Conservation (phyloP, 2,329 filamentous ascomycete species). For the Monascus ruber region DNA sequence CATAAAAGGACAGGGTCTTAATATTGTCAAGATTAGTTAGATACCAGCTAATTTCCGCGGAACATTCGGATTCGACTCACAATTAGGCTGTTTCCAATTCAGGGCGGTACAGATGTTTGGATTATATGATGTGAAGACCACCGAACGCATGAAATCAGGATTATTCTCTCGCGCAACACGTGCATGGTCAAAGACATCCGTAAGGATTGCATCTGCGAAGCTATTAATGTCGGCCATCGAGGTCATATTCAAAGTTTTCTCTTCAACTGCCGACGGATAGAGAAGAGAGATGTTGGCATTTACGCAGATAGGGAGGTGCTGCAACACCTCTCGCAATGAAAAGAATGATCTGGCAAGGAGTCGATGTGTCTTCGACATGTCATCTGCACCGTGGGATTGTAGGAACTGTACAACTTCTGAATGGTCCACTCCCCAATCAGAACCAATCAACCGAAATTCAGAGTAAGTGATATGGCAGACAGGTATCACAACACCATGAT, state of each 20-base stretch:
- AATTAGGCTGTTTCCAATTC: slow-evolving; percentile 99
- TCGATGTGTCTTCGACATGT: slow-evolving; percentile 56
- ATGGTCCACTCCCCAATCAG: slow-evolving; percentile 24
- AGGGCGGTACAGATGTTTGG: slow-evolving; percentile 79
- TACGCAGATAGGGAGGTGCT: slow-evolving; percentile 63
- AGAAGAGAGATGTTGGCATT: slow-evolving; percentile 87
- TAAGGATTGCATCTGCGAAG: slow-evolving; percentile 73
- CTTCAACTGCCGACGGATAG: slow-evolving; percentile 68
- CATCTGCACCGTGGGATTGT: slow-evolving; percentile 19
- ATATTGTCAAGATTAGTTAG: neutral
- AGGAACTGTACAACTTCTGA: slow-evolving; percentile 19
- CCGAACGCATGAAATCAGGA: slow-evolving; percentile 65
- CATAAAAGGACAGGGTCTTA: slow-evolving; percentile 81
- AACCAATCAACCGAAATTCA: slow-evolving; percentile 36
- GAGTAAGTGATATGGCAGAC: slow-evolving; percentile 65
- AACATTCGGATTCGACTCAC: slow-evolving; percentile 32
- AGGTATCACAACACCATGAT: slow-evolving; percentile 68
- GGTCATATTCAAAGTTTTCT: slow-evolving; percentile 56
- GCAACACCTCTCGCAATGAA: slow-evolving; percentile 66
- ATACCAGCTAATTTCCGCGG: neutral
- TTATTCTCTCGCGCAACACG: slow-evolving; percentile 53
- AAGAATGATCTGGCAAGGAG: slow-evolving; percentile 64
- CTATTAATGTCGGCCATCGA: slow-evolving; percentile 73
- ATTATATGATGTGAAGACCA: slow-evolving; percentile 93
- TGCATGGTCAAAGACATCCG: slow-evolving; percentile 83